phyloP scores from a whole-genome alignment of 768 basidiomycete species.

The Suillus spraguei region DNA sequence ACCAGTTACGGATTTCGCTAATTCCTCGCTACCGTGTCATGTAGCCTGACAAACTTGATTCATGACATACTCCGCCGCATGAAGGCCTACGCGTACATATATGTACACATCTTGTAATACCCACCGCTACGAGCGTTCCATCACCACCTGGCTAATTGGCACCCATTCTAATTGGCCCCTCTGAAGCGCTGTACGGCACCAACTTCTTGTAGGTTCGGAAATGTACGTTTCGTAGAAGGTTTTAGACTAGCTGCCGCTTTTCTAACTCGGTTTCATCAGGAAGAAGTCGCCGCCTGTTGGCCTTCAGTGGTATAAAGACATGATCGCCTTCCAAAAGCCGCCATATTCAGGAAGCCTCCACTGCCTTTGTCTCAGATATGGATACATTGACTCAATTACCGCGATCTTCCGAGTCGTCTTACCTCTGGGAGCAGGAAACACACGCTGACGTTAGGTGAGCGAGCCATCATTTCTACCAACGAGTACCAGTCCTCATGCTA shows the following conservation, averaged over 20 bases:
- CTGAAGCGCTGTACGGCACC: slow-evolving; percentile 2
- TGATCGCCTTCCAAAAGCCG: not conserved
- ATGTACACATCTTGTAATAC: not conserved
- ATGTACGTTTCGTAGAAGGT: not conserved
- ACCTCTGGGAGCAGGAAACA: not conserved
- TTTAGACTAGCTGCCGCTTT: not conserved
- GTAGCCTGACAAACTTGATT: not conserved
- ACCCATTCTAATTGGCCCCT: not conserved
- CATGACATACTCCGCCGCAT: not conserved
- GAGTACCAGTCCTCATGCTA: not conserved
- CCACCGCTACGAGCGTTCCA: not conserved
- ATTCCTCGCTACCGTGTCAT: not conserved
- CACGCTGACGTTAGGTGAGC: slow-evolving; percentile 4
- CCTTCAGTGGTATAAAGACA: slow-evolving; percentile 5
- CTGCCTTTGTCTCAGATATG: slow-evolving; percentile 7
- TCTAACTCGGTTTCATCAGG: not conserved
- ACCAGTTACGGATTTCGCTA: not conserved
- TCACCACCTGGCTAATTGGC: not conserved
- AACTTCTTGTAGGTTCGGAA: not conserved
- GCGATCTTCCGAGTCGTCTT: not conserved
- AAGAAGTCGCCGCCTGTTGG: not conserved
- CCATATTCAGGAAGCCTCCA: slow-evolving; percentile 7
- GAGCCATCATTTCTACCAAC: not conserved
- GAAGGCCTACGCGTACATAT: not conserved
- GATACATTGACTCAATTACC: slow-evolving; percentile 1